phyloP scores from a whole-genome alignment of 768 basidiomycete genomes.

The Phlegmacium glaucopus region DNA sequence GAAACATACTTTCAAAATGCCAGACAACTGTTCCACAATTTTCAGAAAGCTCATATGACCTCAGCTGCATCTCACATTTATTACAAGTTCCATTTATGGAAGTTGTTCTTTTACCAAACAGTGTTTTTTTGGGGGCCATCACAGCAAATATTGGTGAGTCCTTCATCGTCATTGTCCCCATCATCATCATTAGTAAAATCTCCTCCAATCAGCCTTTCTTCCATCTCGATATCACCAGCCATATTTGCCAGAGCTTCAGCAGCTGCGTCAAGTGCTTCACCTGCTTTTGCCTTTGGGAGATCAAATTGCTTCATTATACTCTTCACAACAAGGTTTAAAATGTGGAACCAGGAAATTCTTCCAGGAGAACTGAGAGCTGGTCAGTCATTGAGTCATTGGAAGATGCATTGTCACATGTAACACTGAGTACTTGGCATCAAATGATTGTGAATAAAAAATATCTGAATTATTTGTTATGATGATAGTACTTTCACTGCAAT shows the following conservation, averaged over 20 bases:
- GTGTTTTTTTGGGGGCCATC: conserved; percentile 11
- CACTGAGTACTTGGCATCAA: conserved; percentile 22
- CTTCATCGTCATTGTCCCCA: conserved; percentile 13
- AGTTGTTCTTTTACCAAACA: too few species aligned
- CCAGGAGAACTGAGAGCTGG: conserved; percentile 18
- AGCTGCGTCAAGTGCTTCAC: conserved; percentile 1
- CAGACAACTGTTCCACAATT: neutral
- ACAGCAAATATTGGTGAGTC: neutral
- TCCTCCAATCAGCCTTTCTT: conserved; percentile 14
- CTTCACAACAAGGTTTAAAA: conserved; percentile 34
- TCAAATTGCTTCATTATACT: conserved; percentile 28
- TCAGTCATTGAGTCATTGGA: conserved; percentile 33
- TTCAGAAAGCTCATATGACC: neutral
- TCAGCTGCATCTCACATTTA: neutral
- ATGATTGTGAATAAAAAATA: neutral
- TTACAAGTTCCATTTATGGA: too few species aligned
- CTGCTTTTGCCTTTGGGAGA: conserved; percentile 2
- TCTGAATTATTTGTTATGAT: conserved; percentile 3
- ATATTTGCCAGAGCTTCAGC: conserved; percentile 1
- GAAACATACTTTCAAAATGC: neutral
- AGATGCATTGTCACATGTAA: conserved; percentile 33
- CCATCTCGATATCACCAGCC: conserved; percentile 2
- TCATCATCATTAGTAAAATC: conserved; percentile 5
- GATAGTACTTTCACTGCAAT: conserved; percentile 33
- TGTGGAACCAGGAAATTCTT: conserved; percentile 25